Evolutionary conservation across 495 filamentous ascomycete species (phyloP), one percentile per base, ranked within the genome.

Genomic region (Aspergillus sparsus): DNA sequence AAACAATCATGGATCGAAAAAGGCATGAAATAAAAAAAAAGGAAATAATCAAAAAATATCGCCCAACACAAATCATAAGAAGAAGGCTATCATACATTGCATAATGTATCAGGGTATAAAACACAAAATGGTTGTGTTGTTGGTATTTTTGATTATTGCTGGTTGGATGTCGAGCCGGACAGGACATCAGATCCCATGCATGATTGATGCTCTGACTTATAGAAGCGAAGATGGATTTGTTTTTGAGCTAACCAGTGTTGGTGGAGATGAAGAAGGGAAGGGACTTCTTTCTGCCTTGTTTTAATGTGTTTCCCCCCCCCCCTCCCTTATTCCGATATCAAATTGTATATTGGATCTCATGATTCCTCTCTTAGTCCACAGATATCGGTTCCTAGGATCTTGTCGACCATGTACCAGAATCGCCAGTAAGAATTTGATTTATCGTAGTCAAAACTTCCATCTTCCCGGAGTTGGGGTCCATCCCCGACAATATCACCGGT

Each of bases 361-460:
- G 70, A 72, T 42, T 83, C 80, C 60, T 81, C 79, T 57, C 73
- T 80, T 62, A 82, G 45, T n/a, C 77, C 79, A 62, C 80, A 83
- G 39, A 82, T 70, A 58, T 83, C 80, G 1, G 78, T 80, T 5
- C 76, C 74, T 11, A 82, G 57, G 53, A 76, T 50, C 36, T 58
- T 66, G 57, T 83, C 80, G 10, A 83, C 55, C 69, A 74, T 75
- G 54, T 77, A 78, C 73, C 78, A 83, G 58, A 82, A 74, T 18
- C 75, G 82, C 92, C 92, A 96, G 73, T 93, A 95, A 44, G 87
- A 68, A 58, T 85, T 89, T 3, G 91, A 91, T 60, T 79, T 83
- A 39, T 80, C 82, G 73, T 83, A 88, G 64, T 96, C 91, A 60
- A 95, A 92, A 2, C 83, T 82, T n/a, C 91, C 91, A 49, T 85